Evolutionary conservation across 2,329 filamentous ascomycete genomes (phyloP).

Genomic region (Phyllosticta paracitricarpa): DNA sequence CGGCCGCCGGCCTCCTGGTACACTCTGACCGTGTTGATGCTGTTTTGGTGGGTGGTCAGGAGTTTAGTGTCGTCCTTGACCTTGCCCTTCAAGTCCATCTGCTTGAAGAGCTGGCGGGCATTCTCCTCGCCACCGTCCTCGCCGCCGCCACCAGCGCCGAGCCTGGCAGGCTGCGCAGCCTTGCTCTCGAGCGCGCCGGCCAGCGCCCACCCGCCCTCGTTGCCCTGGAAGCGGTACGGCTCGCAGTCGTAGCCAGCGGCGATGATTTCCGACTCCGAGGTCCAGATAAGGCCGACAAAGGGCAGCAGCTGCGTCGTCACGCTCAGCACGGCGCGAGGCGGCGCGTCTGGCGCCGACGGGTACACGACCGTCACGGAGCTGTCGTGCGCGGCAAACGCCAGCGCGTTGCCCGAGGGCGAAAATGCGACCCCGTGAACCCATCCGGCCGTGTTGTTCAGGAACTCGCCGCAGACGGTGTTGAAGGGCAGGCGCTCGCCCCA

Average conservation of each 20-base stretch:
- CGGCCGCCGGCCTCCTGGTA: constrained; percentile 57
- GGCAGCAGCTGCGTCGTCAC: constrained; percentile 84
- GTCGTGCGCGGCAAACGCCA: constrained; percentile 91
- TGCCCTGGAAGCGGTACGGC: constrained; percentile 79
- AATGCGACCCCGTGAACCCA: constrained; percentile 95
- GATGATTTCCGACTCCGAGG: constrained; percentile 82
- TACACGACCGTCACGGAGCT: constrained; percentile 96
- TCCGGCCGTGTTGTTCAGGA: constrained; percentile 86
- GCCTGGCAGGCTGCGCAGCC: constrained; percentile 24
- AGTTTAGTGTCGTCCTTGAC: constrained; percentile 94
- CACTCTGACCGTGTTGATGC: constrained; percentile 71
- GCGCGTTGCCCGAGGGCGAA: constrained; percentile 82
- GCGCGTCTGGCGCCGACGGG: constrained; percentile 80
- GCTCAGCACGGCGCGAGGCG: constrained; percentile 80
- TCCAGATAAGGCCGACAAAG: constrained; percentile 91
- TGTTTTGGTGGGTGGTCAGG: constrained; percentile 95
- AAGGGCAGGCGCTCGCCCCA: constrained; percentile 97
- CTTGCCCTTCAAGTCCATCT: constrained; percentile 98
- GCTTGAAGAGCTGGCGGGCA: constrained; percentile 93
- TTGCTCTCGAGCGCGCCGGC: constrained; percentile 72
- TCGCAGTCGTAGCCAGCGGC: constrained; percentile 85
- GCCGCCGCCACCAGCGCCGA: constrained; percentile 38
- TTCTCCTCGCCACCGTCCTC: constrained; percentile 70
- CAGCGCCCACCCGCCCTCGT: constrained; percentile 71
- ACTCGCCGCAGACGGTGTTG: constrained; percentile 97